phyloP scores from a whole-genome alignment of 768 basidiomycete species.

The Mycena venus region DNA sequence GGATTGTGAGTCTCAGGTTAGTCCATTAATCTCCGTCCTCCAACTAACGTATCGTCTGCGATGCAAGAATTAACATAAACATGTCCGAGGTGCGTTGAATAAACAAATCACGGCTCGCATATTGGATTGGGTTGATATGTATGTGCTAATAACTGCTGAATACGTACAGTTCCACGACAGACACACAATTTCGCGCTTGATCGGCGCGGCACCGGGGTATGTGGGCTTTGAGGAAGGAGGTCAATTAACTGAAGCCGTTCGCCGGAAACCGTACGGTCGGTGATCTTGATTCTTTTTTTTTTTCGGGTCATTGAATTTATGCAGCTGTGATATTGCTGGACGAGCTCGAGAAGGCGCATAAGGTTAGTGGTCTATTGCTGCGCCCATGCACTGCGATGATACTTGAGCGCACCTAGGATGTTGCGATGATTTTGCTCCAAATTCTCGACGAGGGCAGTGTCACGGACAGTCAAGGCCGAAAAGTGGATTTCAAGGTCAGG shows the following conservation, averaged over 20 bases:
- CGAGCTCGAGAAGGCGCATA: constrained; percentile 95
- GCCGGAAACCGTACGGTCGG: constrained; percentile 89
- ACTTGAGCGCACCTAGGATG: constrained; percentile 62
- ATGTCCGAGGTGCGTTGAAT: constrained; percentile 82
- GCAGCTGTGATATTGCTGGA: constrained; percentile 84
- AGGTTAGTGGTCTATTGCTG: constrained; percentile 51
- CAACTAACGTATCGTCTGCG: background rate
- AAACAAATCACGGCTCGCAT: background rate
- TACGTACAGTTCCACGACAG: constrained; percentile 91
- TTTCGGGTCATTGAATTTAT: background rate
- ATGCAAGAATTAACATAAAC: constrained; percentile 87
- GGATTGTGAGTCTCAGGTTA: constrained; percentile 77
- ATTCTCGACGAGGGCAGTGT: constrained; percentile 92
- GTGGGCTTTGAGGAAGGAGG: constrained; percentile 92
- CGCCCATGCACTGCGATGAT: background rate
- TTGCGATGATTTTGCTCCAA: constrained; percentile 91
- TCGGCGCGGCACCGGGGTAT: constrained; percentile 94
- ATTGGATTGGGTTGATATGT: too few relatives aligned
- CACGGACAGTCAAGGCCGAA: constrained; percentile 93
- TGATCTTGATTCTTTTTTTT: background rate
- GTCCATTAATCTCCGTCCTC: too few relatives aligned
- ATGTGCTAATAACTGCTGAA: constrained; percentile 24
- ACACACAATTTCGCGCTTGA: constrained; percentile 90
- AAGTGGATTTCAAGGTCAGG: constrained; percentile 88
- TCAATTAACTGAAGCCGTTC: constrained; percentile 93